These are phyloP conservation scores for Thalassiosira mediterranea DNA, from an alignment of 352 stramenopile genomes.

Conservation along the genomic window DNA sequence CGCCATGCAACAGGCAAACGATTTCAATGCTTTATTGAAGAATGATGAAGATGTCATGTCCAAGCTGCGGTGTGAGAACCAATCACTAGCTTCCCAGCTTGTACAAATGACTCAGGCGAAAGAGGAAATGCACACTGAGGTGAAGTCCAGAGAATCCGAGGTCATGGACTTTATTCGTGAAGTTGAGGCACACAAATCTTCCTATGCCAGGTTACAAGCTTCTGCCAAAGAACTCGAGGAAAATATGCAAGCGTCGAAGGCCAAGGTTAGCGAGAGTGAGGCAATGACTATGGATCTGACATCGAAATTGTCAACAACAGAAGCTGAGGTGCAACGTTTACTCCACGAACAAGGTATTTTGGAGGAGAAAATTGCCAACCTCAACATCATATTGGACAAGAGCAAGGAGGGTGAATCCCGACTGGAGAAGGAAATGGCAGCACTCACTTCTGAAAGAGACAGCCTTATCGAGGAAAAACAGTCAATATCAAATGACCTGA, in stretches of 20 bases:
- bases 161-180: neutral
- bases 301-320: neutral
- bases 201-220: neutral
- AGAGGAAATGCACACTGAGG: neutral
- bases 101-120: neutral
- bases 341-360: neutral
- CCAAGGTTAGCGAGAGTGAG: neutral
- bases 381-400: neutral
- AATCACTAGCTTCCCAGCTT: neutral
- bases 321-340: neutral
- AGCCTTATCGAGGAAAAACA: neutral
- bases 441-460: neutral
- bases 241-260: neutral
- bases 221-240: neutral
- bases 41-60: neutral
- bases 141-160: neutral
- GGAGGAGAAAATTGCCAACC: neutral
- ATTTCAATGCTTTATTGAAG: neutral
- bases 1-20: neutral
- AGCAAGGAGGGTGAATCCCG: neutral
- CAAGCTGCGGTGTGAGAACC: neutral
- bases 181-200: neutral
- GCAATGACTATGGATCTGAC: neutral
- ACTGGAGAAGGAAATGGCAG: neutral
- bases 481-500: neutral